These are phyloP conservation scores for Teratosphaeria nubilosa DNA, from an alignment of 2,329 filamentous ascomycete species.

Conservation along the genomic window DNA sequence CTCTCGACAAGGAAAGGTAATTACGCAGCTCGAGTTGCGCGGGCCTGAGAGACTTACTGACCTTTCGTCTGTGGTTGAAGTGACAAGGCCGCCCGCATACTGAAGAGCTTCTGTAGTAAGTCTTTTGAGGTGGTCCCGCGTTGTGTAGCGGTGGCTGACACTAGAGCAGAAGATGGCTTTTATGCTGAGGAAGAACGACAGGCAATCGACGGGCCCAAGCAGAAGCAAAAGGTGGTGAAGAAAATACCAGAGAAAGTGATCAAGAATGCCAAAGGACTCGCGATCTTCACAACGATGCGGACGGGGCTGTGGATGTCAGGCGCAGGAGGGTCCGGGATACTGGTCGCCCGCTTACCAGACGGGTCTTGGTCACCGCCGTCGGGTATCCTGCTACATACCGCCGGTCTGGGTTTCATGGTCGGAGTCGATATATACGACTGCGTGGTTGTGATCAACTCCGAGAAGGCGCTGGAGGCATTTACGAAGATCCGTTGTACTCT, in stretches of 20 bases:
- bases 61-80: slow-evolving; percentile 31
- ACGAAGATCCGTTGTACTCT: slow-evolving; percentile 69
- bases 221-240: slow-evolving; percentile 57
- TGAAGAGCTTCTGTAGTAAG: slow-evolving; percentile 83
- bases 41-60: neutral
- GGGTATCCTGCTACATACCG: slow-evolving; percentile 81
- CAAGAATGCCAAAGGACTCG: slow-evolving; percentile 77
- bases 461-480: slow-evolving; percentile 73
- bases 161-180: slow-evolving; percentile 52
- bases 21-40: neutral
- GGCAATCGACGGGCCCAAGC: slow-evolving; percentile 41
- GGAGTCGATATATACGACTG: slow-evolving; percentile 95
- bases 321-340: slow-evolving; percentile 77
- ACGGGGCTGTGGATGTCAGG: slow-evolving; percentile 87
- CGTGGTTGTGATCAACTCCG: slow-evolving; percentile 82
- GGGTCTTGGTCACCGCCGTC: slow-evolving; percentile 88
- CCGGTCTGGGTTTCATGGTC: slow-evolving; percentile 77
- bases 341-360: slow-evolving; percentile 74
- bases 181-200: slow-evolving; percentile 47
- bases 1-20: slow-evolving; percentile 61
- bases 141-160: slow-evolving; percentile 3
- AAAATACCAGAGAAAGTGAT: slow-evolving; percentile 81
- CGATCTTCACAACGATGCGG: slow-evolving; percentile 92
- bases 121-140: slow-evolving; percentile 8
- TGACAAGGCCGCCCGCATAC: slow-evolving; percentile 80